Percentiles rank a stretch among this genome's conserved stretches.
Evolutionary conservation across 2,329 filamentous ascomycete genomes (phyloP).

Genomic region (Trichophyton rubrum): DNA sequence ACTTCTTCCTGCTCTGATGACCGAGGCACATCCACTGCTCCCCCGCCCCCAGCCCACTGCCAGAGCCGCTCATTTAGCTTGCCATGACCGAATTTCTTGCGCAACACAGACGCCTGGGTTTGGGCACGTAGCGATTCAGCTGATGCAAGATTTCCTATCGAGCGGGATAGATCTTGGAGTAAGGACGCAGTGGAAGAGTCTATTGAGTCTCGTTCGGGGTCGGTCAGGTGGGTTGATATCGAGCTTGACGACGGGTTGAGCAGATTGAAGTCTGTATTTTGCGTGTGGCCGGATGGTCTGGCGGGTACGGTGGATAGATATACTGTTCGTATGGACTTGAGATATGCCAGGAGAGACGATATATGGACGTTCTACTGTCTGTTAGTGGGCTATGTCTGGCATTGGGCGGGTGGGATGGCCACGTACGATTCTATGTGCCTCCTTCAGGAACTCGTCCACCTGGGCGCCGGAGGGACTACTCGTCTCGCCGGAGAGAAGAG

Average conservation of each 20-base stretch:
- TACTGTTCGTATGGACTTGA: conserved; percentile 70
- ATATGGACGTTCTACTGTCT: conserved; percentile 71
- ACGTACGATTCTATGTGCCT: conserved; percentile 81
- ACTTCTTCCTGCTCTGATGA: conserved; percentile 57
- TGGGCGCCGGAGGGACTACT: conserved; percentile 17
- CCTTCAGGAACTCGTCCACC: conserved; percentile 79
- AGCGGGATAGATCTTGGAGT: conserved; percentile 70
- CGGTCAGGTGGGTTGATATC: conserved; percentile 48
- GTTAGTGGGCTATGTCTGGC: not conserved
- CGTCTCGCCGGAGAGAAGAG: conserved; percentile 25
- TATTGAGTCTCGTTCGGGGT: conserved; percentile 71
- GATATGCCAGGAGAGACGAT: conserved; percentile 61
- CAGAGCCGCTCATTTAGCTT: conserved; percentile 41
- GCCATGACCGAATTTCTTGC: conserved; percentile 54
- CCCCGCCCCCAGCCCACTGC: conserved; percentile 46
- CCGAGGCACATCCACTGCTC: conserved; percentile 37
- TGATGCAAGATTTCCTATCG: conserved; percentile 66
- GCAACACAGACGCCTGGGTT: conserved; percentile 56
- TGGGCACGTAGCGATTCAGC: conserved; percentile 72
- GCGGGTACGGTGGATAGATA: conserved; percentile 75
- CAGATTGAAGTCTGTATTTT: conserved; percentile 27
- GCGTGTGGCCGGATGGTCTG: conserved; percentile 36
- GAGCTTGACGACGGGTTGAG: conserved; percentile 12
- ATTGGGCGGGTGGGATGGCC: conserved; percentile 7
- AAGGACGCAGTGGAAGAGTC: conserved; percentile 77